Conservation (phyloP, 345 rosid genomes). For the Euphorbia peplus region DNA sequence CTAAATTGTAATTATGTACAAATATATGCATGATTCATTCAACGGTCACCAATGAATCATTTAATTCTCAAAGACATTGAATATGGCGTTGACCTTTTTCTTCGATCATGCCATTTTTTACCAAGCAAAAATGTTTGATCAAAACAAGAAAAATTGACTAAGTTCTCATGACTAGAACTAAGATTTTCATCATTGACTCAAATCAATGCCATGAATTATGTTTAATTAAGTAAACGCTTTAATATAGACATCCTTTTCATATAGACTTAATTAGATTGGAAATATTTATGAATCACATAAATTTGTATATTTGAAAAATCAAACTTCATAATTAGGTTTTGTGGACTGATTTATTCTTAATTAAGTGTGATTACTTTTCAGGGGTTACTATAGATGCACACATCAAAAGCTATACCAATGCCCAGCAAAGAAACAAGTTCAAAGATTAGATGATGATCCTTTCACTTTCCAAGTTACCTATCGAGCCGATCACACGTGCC, state of each 20-base stretch:
- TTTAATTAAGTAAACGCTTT: constrained; percentile 2
- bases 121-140: not conserved
- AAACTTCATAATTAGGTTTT: too few species aligned
- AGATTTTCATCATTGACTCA: constrained; percentile 5
- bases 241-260: not conserved
- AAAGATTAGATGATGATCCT: constrained; percentile 66
- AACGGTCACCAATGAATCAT: too few species aligned
- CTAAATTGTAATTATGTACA: too few species aligned
- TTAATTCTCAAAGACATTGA: not conserved
- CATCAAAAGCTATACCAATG: constrained; percentile 78
- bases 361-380: constrained; percentile 15
- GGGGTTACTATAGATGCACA: constrained; percentile 85
- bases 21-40: too few species aligned
- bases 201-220: not conserved
- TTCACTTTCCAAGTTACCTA: constrained; percentile 56
- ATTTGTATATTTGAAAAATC: too few species aligned
- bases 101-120: not conserved
- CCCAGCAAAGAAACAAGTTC: constrained; percentile 86
- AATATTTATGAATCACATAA: not conserved
- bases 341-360: not conserved
- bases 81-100: not conserved
- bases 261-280: not conserved
- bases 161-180: not conserved
- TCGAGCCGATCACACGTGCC: constrained; percentile 69
- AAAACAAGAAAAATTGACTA: constrained; percentile 14